Evolutionary conservation across 2,329 filamentous ascomycete genomes (phyloP), one percentile per base, ranked within the genome.

Genomic region (Thelonectria blattea): DNA sequence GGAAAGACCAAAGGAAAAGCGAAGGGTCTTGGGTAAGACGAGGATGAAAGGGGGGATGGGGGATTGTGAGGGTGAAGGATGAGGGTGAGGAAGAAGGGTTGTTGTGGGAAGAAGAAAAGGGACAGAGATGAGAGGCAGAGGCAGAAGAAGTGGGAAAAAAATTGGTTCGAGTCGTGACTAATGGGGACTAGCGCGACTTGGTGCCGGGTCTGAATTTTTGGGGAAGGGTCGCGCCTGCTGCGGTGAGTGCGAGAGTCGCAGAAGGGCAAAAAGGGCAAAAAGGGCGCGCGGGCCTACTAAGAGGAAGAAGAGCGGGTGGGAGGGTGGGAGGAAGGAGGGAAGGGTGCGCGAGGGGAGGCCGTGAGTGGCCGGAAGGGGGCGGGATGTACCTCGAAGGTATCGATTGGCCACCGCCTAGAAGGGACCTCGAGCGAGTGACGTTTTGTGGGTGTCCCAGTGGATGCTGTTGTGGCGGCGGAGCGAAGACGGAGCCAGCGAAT

Each of bases 1-100:
- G 80, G 77, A 75, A 80, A 77, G 74, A 74, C 79, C 75, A 73
- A 80, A 77, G 72, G 74, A 77, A 75, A 75, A 72, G 75, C 69
- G 66, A 66, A 70, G 62, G 65, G 69, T 71, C 72, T 72, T 70
- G 67, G 62, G 68, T 68, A 68, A 67, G 65, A 70, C 66, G 68
- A 69, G 69, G 67, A 70, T 70, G 68, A 68, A 47, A 47, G 64
- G 56, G 67, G 68, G 61, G 72, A 69, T 70, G 63, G 61, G 65
- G 67, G 67, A 68, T 70, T 71, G 70, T 71, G 67, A 68, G 67
- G 63, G 68, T 47, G 45, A 65, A 72, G 67, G 70, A 64, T 72
- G 71, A 68, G 63, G 65, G 65, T 67, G 68, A 61, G 68, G 64
- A 68, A 68, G 69, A 65, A 72, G 71, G 65, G 65, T 64, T 61